Conservation (phyloP, 1,139 yeast species). For the Casaregolazyma lundiana region DNA sequence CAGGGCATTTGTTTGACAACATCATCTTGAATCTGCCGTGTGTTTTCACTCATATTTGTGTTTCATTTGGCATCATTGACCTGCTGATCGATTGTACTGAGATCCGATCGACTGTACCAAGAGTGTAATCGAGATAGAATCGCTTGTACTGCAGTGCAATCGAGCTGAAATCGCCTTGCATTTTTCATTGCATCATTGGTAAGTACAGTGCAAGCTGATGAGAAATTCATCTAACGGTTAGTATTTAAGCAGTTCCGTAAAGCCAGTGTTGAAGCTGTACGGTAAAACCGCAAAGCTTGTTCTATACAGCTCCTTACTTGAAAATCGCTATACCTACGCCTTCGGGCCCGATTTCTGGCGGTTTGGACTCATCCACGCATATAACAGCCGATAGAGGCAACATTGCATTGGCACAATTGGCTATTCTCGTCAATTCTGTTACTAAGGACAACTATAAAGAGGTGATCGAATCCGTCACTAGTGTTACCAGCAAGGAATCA, state of each 20-base stretch:
- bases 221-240: too few relatives aligned
- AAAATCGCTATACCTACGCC: slow-evolving; percentile 10
- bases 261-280: too few relatives aligned
- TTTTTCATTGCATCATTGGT: too few relatives aligned
- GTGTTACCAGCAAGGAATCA: slow-evolving; percentile 4
- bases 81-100: too few relatives aligned
- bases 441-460: slow-evolving; percentile 1
- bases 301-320: background rate
- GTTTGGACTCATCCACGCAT: slow-evolving; percentile 1
- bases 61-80: background rate
- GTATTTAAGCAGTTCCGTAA: too few relatives aligned
- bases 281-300: background rate
- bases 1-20: background rate
- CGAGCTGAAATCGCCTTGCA: too few relatives aligned
- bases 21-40: background rate
- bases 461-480: slow-evolving; percentile 1
- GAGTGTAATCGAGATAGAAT: too few relatives aligned
- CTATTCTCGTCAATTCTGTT: slow-evolving; percentile 4
- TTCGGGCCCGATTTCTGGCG: slow-evolving; percentile 14
- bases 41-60: background rate
- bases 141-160: too few relatives aligned
- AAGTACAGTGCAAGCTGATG: too few relatives aligned
- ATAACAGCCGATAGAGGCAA: slow-evolving; percentile 3
- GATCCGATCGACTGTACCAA: too few relatives aligned
- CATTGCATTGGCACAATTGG: slow-evolving; percentile 6